These are phyloP conservation scores for Sporothrix protearum DNA, from an alignment of 2,329 filamentous ascomycete species.

Conservation along the genomic window DNA sequence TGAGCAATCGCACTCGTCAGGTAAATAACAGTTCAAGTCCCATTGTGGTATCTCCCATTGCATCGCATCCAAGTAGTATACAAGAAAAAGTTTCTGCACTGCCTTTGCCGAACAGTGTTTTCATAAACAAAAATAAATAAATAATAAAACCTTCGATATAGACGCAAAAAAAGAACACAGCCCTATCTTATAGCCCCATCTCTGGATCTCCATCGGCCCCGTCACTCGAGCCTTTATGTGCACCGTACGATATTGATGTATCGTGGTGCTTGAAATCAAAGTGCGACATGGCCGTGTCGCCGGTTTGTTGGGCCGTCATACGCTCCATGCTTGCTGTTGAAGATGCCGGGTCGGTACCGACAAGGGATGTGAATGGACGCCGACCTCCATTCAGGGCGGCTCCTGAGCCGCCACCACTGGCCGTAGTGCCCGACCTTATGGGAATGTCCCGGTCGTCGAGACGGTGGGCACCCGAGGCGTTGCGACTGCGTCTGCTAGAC, in stretches of 20 bases:
- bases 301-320: conserved; percentile 17
- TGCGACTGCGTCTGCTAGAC: conserved; percentile 19
- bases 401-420: not conserved
- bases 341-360: conserved; percentile 11
- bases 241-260: not conserved
- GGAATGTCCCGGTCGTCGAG: conserved; percentile 17
- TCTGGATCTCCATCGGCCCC: not conserved
- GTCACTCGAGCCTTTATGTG: conserved; percentile 2
- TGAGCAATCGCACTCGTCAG: too few species aligned
- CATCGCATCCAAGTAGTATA: not conserved
- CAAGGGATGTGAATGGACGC: not conserved
- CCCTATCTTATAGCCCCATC: not conserved
- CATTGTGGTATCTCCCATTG: not conserved
- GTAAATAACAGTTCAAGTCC: too few species aligned
- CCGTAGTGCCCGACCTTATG: not conserved
- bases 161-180: not conserved
- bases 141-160: not conserved
- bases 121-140: too few species aligned
- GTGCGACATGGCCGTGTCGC: not conserved
- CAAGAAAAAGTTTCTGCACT: not conserved
- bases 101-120: not conserved
- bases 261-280: not conserved
- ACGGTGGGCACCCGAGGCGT: conserved; percentile 20
- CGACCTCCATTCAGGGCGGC: not conserved
- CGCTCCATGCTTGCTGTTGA: conserved; percentile 24